These are phyloP conservation scores for Suillus weaverae DNA, from an alignment of 768 basidiomycete species.

Conservation along the genomic window DNA sequence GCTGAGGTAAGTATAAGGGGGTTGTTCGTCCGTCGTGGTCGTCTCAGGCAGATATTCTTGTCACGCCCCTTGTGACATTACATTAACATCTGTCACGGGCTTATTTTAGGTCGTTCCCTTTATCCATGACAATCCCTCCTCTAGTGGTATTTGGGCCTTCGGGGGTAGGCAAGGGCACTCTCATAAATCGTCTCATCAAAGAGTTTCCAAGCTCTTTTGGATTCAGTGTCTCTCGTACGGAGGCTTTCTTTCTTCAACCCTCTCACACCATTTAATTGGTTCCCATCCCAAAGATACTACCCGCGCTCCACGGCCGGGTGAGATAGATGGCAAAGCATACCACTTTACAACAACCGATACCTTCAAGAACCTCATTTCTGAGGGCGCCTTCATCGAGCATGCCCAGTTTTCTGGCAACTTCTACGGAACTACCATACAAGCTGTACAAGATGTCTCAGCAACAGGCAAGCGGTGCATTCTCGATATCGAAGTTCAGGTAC, in stretches of 20 bases:
- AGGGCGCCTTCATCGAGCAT: constrained; percentile 87
- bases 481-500: constrained; percentile 94
- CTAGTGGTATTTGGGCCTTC: constrained; percentile 90
- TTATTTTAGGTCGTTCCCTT: neutral
- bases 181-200: constrained; percentile 76
- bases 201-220: constrained; percentile 85
- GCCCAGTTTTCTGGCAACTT: constrained; percentile 91
- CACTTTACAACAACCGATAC: constrained; percentile 74
- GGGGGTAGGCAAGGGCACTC: constrained; percentile 92
- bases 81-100: neutral
- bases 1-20: neutral
- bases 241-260: constrained; percentile 12
- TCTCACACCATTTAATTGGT: constrained; percentile 5
- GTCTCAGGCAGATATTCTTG: neutral
- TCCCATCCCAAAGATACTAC: constrained; percentile 76
- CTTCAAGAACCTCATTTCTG: constrained; percentile 68
- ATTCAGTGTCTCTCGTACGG: constrained; percentile 90
- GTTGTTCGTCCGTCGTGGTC: neutral
- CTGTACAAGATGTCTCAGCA: constrained; percentile 66
- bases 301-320: constrained; percentile 77
- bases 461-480: constrained; percentile 84
- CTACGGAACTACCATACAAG: constrained; percentile 88
- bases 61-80: neutral
- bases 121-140: constrained; percentile 37
- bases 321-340: constrained; percentile 81